Base-by-base conservation (phyloP, 1,139 yeast genomes). In the Magnusiomyces magnusii region DNA sequence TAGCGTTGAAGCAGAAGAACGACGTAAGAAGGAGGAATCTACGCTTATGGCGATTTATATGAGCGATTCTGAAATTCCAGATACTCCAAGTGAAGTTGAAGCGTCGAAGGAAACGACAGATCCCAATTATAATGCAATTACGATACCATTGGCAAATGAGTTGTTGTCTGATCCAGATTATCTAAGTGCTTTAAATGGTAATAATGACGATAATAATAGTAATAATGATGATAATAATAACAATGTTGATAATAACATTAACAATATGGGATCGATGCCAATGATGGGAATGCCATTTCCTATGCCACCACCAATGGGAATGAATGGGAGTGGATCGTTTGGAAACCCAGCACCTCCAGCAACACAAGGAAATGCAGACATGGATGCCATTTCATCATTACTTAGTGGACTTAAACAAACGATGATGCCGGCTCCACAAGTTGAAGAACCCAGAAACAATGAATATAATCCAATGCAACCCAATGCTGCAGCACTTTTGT, bases 71-170 rank as follows among this genome's bases (percentile, higher is more conserved):
- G 72, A 69, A 15, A 67, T 71, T 41, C 74, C 75, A 0, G 63
- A 60, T 23, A 60, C 69, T 5, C 73, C 75, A 1, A 59, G 64
- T 13, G 73, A 70, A 53, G 71, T 73, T 7, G 54, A 53, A 21
- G 59, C 61, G 0, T 42, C 39, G 21, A 52, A 53, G 2, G 60
- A 60, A 7, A 23, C 9, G n/a, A 9, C 27, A 10, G 27, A 44
- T 24, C 57, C 57, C 2, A 17, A 51, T 1, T 57, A 58, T 17
- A 51, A 55, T 23, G 60, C 63, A 1, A 54, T 54, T 31, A 58
- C 57, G 19, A 60, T 64, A n/a, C 64, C 62, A 1, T 31, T 62
- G 1, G 61, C 67, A 1, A 56, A 56, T 19, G 52, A 51, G 25
- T 25, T 47, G 50, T 39, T 49, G 3, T 21, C 21, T 28, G 25